phyloP scores from a whole-genome alignment of 1,284 basidiomycete species.

The Ustilago cynodontis region DNA sequence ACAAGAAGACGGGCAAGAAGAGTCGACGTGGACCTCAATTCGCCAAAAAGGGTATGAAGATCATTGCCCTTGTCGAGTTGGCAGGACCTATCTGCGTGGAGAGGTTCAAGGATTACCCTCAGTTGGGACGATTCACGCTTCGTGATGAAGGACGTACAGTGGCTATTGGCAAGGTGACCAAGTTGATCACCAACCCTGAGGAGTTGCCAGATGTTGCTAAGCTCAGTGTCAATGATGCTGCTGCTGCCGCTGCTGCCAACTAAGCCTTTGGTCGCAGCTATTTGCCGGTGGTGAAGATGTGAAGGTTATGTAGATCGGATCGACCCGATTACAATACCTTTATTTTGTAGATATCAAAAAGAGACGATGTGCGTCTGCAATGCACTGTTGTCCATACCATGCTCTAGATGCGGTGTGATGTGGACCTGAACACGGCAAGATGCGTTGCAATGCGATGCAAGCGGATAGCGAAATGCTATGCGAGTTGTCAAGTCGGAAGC shows the following conservation, averaged over 20 bases:
- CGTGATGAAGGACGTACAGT: conserved; percentile 68
- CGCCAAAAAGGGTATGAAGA: conserved; percentile 68
- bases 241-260: conserved; percentile 32
- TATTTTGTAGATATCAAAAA: neutral
- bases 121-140: conserved; percentile 68
- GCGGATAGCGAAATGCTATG: neutral
- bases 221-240: conserved; percentile 48
- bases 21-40: conserved; percentile 67
- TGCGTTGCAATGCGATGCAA: neutral
- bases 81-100: conserved; percentile 66
- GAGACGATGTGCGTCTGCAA: neutral
- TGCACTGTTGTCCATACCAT: conserved; percentile 3
- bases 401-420: too few species aligned
- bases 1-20: conserved; percentile 70
- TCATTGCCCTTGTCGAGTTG: conserved; percentile 68
- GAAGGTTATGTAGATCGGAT: conserved; percentile 1
- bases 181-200: conserved; percentile 57
- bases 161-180: conserved; percentile 69
- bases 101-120: conserved; percentile 68
- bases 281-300: neutral
- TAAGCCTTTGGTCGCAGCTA: conserved; percentile 1
- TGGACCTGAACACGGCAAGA: neutral
- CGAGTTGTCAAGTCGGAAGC: neutral
- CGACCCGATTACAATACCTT: neutral
- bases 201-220: conserved; percentile 61